Evolutionary conservation across 345 rosid species (phyloP).

Genomic region (Syzygium oleosum): DNA sequence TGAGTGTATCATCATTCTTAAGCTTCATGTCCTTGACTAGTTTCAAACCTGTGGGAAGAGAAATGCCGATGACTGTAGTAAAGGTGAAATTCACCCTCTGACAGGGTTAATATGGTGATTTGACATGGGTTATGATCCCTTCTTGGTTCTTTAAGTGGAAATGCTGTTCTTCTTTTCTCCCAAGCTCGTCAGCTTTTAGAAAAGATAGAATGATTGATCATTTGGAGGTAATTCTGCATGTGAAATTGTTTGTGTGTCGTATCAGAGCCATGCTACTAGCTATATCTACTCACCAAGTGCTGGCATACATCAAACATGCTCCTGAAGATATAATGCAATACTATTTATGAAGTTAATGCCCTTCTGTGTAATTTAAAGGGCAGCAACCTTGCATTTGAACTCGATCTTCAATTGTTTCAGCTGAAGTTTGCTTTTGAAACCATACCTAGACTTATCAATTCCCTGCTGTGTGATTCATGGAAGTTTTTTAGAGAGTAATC

Average conservation of each 20-base stretch:
- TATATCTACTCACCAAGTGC: not conserved
- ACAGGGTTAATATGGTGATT: not conserved
- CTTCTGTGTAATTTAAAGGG: not conserved
- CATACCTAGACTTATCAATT: not conserved
- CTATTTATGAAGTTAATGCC: not conserved
- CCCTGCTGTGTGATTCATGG: not conserved
- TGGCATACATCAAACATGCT: not conserved
- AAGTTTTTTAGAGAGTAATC: not conserved
- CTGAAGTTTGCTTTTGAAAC: not conserved
- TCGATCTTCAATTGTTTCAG: not conserved
- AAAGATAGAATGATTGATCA: not conserved
- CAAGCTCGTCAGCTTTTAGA: not conserved
- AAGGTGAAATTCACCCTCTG: not conserved
- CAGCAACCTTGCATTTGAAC: not conserved
- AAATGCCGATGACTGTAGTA: not conserved
- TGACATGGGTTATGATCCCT: not conserved
- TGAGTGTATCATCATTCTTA: not conserved
- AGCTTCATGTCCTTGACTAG: not conserved
- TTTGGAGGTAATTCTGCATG: not conserved
- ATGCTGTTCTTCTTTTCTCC: not conserved
- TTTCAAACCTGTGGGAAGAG: not conserved
- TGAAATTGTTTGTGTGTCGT: not conserved
- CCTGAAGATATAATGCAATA: not conserved
- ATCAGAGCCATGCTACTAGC: not conserved
- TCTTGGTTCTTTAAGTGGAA: not conserved